Evolutionary conservation across 306 rosid species (phyloP).

Genomic region (Lathyrus oleraceus): DNA sequence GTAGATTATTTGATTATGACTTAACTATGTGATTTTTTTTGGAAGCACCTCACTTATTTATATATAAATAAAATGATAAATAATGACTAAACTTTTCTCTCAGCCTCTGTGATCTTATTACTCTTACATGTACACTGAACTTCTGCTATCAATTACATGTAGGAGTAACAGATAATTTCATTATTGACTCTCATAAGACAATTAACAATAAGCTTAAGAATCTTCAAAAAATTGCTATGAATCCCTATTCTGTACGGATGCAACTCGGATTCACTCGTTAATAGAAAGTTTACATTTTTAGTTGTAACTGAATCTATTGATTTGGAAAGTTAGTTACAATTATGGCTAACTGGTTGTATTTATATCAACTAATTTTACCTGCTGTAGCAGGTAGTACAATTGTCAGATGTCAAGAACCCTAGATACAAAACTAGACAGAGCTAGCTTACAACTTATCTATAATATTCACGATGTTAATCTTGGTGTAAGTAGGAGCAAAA

Average conservation of each 20-base stretch:
- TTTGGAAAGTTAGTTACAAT: too few species aligned
- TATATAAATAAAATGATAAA: constrained; percentile 2
- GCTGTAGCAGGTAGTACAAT: too few species aligned
- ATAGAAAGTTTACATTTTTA: too few species aligned
- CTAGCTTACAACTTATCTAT: too few species aligned
- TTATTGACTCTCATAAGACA: constrained; percentile 22
- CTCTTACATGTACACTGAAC: constrained; percentile 39
- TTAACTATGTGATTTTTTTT: background rate
- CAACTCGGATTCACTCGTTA: constrained; percentile 59
- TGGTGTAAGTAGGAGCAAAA: too few species aligned
- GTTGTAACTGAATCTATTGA: too few species aligned
- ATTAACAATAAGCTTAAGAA: constrained; percentile 29
- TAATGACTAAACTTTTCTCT: constrained; percentile 14
- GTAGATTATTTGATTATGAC: background rate
- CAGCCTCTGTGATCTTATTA: too few species aligned
- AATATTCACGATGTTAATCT: too few species aligned
- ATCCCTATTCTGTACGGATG: constrained; percentile 75
- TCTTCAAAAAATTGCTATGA: constrained; percentile 62
- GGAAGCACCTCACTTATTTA: constrained; percentile 25
- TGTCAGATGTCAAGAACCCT: too few species aligned
- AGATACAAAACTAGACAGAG: too few species aligned
- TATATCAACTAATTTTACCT: too few species aligned
- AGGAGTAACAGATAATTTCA: constrained; percentile 24
- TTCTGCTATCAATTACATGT: constrained; percentile 30
- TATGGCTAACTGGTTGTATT: too few species aligned